These are phyloP conservation scores for Eleusine coracana DNA, from an alignment of 176 grass and related monocot species.

Conservation along the genomic window DNA sequence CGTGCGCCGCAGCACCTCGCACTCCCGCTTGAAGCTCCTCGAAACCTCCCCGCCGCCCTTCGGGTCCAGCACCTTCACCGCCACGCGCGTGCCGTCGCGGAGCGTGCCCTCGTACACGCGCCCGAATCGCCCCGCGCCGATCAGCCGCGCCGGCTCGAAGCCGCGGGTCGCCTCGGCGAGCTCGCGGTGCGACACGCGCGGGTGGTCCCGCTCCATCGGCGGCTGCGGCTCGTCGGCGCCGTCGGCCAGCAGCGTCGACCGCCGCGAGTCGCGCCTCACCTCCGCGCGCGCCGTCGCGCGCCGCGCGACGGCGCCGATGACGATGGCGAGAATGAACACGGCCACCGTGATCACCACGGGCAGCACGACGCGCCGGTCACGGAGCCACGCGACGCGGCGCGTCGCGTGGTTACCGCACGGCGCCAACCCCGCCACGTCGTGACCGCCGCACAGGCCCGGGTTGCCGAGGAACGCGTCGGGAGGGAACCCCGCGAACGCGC, in stretches of 20 bases:
- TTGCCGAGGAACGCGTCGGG: constrained; percentile 74
- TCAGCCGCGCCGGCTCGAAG: constrained; percentile 63
- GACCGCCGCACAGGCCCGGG: constrained; percentile 45
- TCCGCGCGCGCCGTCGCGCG: constrained; percentile 8
- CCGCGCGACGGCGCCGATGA: neutral
- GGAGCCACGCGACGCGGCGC: neutral
- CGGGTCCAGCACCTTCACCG: constrained; percentile 87
- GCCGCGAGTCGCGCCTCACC: constrained; percentile 20
- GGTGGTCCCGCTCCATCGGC: constrained; percentile 63
- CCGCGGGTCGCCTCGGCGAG: constrained; percentile 77
- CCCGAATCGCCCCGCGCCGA: constrained; percentile 76
- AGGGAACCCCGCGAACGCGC: constrained; percentile 56
- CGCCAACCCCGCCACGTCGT: constrained; percentile 41
- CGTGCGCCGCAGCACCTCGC: constrained; percentile 81
- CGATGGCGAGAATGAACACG: constrained; percentile 35
- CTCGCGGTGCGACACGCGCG: constrained; percentile 78
- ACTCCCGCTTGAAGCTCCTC: constrained; percentile 86
- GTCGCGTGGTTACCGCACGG: constrained; percentile 35
- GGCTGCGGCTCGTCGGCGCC: constrained; percentile 26
- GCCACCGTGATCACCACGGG: constrained; percentile 42
- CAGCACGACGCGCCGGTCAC: constrained; percentile 38
- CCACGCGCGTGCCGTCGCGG: constrained; percentile 65
- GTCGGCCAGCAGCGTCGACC: constrained; percentile 50
- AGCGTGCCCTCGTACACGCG: constrained; percentile 77
- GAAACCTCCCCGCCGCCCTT: constrained; percentile 66